Evolutionary conservation across 2,329 filamentous ascomycete genomes (phyloP), one percentile per base, ranked within the genome.

Genomic region (Daldinia sp.): DNA sequence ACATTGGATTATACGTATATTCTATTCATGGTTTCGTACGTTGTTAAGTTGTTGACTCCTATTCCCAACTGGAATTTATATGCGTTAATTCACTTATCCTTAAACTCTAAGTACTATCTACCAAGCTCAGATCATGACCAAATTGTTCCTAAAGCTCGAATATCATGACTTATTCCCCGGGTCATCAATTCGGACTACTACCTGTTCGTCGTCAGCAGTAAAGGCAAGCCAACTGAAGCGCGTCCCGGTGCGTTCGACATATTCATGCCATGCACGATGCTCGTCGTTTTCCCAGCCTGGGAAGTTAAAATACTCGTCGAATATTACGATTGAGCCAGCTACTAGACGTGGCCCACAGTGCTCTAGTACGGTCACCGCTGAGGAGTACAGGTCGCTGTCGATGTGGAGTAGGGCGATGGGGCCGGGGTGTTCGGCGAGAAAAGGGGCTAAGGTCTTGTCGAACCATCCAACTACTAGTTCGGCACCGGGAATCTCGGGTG

Each of bases 261-360:
- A 56, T 41, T 56, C 53, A 13, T 56, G 53, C 53, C 53, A 56
- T 4, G 53, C 53, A 18, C 53, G 53, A 42, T 56, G 53, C 4
- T 56, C 33, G 20, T 56, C 20, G 53, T 41, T 18, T 23, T 56
- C 53, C 53, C 53, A 56, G 1, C 53, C 53, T 2, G 53, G 53
- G 33, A 39, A 56, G 35, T 56, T 56, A n/a, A 56, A 56, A n/a
- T 56, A 56, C 6, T 56, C 53, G 33, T 56, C 53, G 20, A 56
- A 56, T 41, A 56, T 41, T 28, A 56, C 35, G 35, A 56, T 41
- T 15, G 53, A 56, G 9, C 53, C 53, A 2, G 53, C 53, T 13
- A 56, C 53, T 15, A 56, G 53, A n/a, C 53, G 53, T 9, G 53
- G 53, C n/a, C 53, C 53, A 5, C 53, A 56, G 53, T 41, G 53